Evolutionary conservation across 2,329 filamentous ascomycete genomes (phyloP), one percentile per base, ranked within the genome.

Genomic region (Magnaporthiopsis incrustans): DNA sequence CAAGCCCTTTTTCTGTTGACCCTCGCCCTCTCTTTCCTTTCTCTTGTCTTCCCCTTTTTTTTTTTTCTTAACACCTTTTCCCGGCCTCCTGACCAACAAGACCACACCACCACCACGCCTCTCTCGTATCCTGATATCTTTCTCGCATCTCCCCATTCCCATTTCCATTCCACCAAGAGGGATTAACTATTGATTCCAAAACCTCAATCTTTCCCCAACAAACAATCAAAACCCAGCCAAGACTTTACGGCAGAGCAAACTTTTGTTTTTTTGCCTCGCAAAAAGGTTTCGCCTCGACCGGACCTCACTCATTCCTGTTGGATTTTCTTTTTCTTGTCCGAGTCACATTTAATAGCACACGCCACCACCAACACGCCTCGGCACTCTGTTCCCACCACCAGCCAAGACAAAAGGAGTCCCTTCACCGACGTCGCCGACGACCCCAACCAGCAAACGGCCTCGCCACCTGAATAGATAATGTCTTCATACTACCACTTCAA

Each of bases 401-500:
- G 11, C 38, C 14, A 44, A 44, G 15, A 12, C 32, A 30, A 30
- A 6, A 30, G 30, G 7, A 4, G 12, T 33, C 32, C 32, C 32
- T 12, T 35, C 8, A 6, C 32, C 26, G 8, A 12, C 57, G 32
- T 32, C 57, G 8, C 14, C 38, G 38, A 18, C 44, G 2, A 25
- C 18, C 30, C 30, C 59, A 62, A 44, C 61, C 50, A 63, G 58
- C 50, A 32, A 32, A 63, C 50, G 56, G 61, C 27, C 18, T 35
- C 58, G 57, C 63, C 63, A 32, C 63, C 15, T 60, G 32, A 62
- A 57, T 50, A 27, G 58, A 70, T 62, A 63, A 87, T 88, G 85
- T 84, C 86, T 77, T 79, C 82, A 73, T 88, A 86, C 77, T 87
- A 86, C 73, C 81, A 84, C 73, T 87, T 81, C 78, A 82, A 82